A percentile compares a stretch with the other conserved stretches of the same genome.
phyloP scores from a whole-genome alignment of 2,329 filamentous ascomycete species.

The Phialemoniopsis sp. region DNA sequence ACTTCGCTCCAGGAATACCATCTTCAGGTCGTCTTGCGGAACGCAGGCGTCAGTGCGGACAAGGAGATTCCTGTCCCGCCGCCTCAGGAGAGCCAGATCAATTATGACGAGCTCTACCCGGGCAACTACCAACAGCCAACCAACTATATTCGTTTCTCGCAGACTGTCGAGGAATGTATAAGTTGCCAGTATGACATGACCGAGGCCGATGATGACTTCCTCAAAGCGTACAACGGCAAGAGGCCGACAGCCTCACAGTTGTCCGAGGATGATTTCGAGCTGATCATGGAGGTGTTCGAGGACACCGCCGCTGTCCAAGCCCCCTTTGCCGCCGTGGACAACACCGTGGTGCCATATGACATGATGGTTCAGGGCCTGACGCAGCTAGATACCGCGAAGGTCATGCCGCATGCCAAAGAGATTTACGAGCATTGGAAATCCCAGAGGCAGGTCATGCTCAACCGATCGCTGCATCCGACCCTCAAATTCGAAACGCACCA shows the following conservation, averaged over 20 bases:
- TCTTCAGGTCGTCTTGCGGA: constrained; percentile 74
- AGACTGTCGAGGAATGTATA: constrained; percentile 94
- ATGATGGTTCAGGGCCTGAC: constrained; percentile 68
- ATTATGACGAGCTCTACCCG: constrained; percentile 88
- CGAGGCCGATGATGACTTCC: constrained; percentile 80
- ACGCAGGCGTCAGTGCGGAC: constrained; percentile 49
- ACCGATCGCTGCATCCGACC: constrained; percentile 68
- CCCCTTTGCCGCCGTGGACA: constrained; percentile 86
- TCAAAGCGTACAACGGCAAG: constrained; percentile 80
- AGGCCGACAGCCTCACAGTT: constrained; percentile 60
- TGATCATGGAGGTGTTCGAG: constrained; percentile 92
- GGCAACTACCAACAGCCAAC: constrained; percentile 76
- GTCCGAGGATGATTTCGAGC: constrained; percentile 88
- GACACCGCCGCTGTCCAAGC: constrained; percentile 78
- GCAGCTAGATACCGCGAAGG: constrained; percentile 41
- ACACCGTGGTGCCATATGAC: constrained; percentile 74
- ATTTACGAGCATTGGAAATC: constrained; percentile 89
- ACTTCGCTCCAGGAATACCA: constrained; percentile 73
- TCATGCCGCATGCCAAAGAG: constrained; percentile 62
- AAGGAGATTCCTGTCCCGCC: constrained; percentile 64
- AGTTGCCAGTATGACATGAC: constrained; percentile 93
- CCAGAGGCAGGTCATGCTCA: constrained; percentile 61
- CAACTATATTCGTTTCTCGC: constrained; percentile 96
- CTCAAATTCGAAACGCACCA: constrained; percentile 94
- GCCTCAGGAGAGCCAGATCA: constrained; percentile 60